These are phyloP conservation scores for Penicillium sp. DNA, from an alignment of 2,329 filamentous ascomycete genomes.

Conservation along the genomic window DNA sequence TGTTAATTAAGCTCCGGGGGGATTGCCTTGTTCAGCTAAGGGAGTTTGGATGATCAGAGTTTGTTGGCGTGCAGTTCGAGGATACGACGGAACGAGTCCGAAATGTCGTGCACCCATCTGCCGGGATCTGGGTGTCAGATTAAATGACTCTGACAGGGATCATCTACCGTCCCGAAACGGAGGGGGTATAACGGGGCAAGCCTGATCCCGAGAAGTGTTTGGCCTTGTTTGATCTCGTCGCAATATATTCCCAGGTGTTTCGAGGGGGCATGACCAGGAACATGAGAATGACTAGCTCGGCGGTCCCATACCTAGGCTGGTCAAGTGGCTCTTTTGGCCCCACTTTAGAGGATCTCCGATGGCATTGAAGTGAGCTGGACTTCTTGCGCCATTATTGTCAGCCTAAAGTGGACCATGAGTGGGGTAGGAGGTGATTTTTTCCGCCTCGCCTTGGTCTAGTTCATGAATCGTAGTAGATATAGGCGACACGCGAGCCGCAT, in stretches of 20 bases:
- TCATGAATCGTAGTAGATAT: not conserved
- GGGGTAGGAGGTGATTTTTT: not conserved
- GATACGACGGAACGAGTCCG: constrained; percentile 3
- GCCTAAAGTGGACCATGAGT: constrained; percentile 5
- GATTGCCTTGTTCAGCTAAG: constrained; percentile 4
- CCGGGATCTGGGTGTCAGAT: constrained; percentile 9
- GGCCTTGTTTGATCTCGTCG: not conserved
- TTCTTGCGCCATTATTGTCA: constrained; percentile 1
- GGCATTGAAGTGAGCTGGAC: constrained; percentile 3
- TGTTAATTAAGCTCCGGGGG: constrained; percentile 7
- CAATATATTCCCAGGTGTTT: not conserved
- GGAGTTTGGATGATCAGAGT: not conserved
- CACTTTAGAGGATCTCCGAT: constrained; percentile 18
- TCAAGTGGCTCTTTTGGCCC: not conserved
- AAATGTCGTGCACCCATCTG: not conserved
- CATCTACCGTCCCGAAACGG: constrained; percentile 2
- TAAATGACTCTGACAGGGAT: constrained; percentile 8
- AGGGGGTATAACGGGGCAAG: not conserved
- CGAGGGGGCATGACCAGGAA: not conserved
- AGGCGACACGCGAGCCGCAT: constrained; percentile 14
- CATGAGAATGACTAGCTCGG: not conserved
- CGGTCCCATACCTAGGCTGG: not conserved
- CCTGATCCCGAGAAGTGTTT: not conserved
- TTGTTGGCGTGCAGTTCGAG: not conserved
- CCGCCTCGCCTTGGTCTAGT: constrained; percentile 1